Evolutionary conservation across 129 eudicot genomes (phyloP), one percentile per base, ranked within the genome.

Genomic region (Flaveria brownii): DNA sequence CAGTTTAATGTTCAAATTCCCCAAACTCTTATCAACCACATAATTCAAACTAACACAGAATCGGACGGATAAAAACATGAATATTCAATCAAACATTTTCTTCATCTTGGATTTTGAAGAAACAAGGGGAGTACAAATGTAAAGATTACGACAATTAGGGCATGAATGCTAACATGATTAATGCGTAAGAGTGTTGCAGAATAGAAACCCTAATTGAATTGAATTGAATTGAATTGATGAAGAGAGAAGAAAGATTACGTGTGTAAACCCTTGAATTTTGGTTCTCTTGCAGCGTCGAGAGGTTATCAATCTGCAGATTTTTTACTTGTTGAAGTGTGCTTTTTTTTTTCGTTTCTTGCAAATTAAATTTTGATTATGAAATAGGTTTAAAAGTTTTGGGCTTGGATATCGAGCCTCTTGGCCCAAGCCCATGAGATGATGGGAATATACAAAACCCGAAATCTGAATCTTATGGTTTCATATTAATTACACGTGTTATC

Each of bases 171-270:
- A 5, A 28, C 78, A 26, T 18, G 28, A 26, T 61, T 57, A 25
- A 62, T 15, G 28, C 26, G 47, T 45, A 45, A 10, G 33, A 57
- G 42, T 59, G 41, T 9, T 22, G 30, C 13, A 43, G 43, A 4
- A 61, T 2, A 42, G 46, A 74, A 74, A 61, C 78, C 78, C 78
- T 73, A 73, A 59, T 41, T 57, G 1, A 36, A 36, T 36, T 36
- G 41, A 36, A 36, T 36, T 36, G 41, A 41, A 59, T 16, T 41
- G 56, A 41, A 59, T 16, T 41, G 56, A 3, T 6, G n/a, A 61
- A 74, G 45, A 22, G 70, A 26, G 70, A 74, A 45, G 59, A 45
- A 15, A 23, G 3, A 4, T 22, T 61, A 74, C 78, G 41, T 45
- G 71, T 28, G 47, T 16, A 74, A 74, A 61, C 71, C 70, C 71